These are phyloP conservation scores for Ophiocordyceps camponoti-rufipedis DNA, from an alignment of 2,329 filamentous ascomycete species.

Conservation along the genomic window DNA sequence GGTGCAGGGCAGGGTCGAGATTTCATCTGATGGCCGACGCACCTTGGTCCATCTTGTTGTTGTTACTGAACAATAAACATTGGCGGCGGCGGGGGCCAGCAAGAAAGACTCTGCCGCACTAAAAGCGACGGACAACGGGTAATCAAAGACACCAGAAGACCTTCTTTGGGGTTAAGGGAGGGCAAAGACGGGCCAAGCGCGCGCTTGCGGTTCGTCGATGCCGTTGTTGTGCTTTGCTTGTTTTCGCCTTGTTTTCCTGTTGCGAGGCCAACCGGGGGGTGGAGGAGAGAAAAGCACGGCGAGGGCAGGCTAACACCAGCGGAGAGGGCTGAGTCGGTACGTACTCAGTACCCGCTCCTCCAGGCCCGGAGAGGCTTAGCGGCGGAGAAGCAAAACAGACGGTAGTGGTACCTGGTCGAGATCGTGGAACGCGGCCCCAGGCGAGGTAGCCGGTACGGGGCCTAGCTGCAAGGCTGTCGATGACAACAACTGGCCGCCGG, in stretches of 20 bases:
- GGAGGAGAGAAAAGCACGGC: conserved; percentile 11
- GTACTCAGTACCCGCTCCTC: conserved; percentile 4
- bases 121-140: neutral
- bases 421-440: neutral
- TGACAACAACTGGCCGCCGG: neutral
- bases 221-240: conserved; percentile 6
- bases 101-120: neutral
- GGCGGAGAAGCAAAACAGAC: neutral
- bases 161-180: neutral
- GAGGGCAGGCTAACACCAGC: conserved; percentile 1
- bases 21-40: conserved; percentile 5
- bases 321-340: conserved; percentile 3
- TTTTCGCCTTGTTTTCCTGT: conserved; percentile 24
- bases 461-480: neutral
- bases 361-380: neutral
- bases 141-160: neutral
- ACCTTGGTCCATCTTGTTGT: conserved; percentile 20
- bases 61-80: conserved; percentile 21
- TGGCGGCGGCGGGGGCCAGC: conserved; percentile 5
- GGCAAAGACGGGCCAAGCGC: conserved; percentile 6
- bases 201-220: conserved; percentile 11
- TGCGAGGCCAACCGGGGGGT: conserved; percentile 22
- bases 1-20: neutral
- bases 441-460: neutral
- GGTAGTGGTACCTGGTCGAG: neutral